Evolutionary conservation across 2,329 filamentous ascomycete genomes (phyloP).

Genomic region (Paraphoma sp.): DNA sequence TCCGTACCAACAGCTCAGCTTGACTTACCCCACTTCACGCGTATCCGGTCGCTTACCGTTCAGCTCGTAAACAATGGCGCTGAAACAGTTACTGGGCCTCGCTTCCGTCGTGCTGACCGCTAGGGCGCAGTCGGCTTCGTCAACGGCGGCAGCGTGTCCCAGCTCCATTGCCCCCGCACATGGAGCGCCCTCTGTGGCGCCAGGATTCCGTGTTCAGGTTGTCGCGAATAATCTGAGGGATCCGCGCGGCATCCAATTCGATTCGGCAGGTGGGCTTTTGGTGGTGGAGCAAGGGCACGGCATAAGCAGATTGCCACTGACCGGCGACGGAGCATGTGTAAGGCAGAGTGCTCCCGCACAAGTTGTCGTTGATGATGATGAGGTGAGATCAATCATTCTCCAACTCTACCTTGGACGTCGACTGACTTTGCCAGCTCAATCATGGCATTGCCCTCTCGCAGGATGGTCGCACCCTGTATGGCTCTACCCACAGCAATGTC

Average conservation of each 20-base stretch:
- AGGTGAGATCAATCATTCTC: conserved; percentile 26
- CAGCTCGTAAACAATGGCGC: conserved; percentile 20
- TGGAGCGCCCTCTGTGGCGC: conserved; percentile 50
- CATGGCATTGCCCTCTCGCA: conserved; percentile 59
- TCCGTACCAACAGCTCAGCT: conserved; percentile 8
- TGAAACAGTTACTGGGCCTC: conserved; percentile 35
- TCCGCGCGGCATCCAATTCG: conserved; percentile 57
- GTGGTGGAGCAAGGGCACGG: conserved; percentile 54
- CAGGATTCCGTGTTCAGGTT: conserved; percentile 52
- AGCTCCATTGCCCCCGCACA: conserved; percentile 46
- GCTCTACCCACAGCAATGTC: conserved; percentile 65
- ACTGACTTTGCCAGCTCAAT: conserved; percentile 50
- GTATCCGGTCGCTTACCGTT: background rate
- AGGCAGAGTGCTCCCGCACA: conserved; percentile 28
- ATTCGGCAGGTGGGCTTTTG: conserved; percentile 56
- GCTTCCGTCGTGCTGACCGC: conserved; percentile 27
- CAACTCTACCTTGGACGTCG: background rate
- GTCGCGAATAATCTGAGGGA: conserved; percentile 54
- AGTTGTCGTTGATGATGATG: conserved; percentile 33
- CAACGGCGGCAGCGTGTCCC: conserved; percentile 38
- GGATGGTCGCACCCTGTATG: conserved; percentile 60
- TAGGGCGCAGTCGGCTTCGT: conserved; percentile 27
- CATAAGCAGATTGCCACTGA: conserved; percentile 48
- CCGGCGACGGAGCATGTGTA: conserved; percentile 36
- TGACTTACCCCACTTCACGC: conserved; percentile 6